Conservation (phyloP, 805 yeast species). For the Lachancea sp. region DNA sequence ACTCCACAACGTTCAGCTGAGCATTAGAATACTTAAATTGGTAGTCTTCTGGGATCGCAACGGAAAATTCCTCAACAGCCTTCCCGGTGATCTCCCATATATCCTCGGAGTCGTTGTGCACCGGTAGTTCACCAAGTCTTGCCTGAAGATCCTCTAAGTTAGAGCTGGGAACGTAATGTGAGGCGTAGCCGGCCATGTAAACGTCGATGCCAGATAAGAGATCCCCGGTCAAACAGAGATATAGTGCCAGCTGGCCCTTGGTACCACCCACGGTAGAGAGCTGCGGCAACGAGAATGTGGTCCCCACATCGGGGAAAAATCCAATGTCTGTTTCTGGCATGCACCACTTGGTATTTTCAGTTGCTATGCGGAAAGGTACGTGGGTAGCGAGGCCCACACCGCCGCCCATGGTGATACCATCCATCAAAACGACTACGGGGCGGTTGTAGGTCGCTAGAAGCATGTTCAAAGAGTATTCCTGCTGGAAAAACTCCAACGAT, state of each 20-base stretch:
- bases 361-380: constrained; percentile 88
- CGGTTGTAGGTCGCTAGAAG: constrained; percentile 74
- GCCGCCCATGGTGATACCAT: constrained; percentile 97
- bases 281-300: constrained; percentile 80
- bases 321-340: constrained; percentile 99
- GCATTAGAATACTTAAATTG: constrained; percentile 50
- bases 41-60: constrained; percentile 57
- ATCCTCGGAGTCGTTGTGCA: constrained; percentile 25
- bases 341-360: constrained; percentile 84
- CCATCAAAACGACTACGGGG: constrained; percentile 79
- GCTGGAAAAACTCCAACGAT: constrained; percentile 62
- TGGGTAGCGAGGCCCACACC: constrained; percentile 92
- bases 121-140: constrained; percentile 57
- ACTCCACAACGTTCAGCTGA: constrained; percentile 59
- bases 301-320: constrained; percentile 92
- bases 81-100: constrained; percentile 48
- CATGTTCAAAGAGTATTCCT: constrained; percentile 78
- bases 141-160: constrained; percentile 55
- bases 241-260: constrained; percentile 78
- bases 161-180: constrained; percentile 75
- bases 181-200: constrained; percentile 78
- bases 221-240: constrained; percentile 81
- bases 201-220: constrained; percentile 71
- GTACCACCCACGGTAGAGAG: constrained; percentile 35
- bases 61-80: constrained; percentile 73